phyloP scores from a whole-genome alignment of 306 rosid species.

The Canavalia gladiata region DNA sequence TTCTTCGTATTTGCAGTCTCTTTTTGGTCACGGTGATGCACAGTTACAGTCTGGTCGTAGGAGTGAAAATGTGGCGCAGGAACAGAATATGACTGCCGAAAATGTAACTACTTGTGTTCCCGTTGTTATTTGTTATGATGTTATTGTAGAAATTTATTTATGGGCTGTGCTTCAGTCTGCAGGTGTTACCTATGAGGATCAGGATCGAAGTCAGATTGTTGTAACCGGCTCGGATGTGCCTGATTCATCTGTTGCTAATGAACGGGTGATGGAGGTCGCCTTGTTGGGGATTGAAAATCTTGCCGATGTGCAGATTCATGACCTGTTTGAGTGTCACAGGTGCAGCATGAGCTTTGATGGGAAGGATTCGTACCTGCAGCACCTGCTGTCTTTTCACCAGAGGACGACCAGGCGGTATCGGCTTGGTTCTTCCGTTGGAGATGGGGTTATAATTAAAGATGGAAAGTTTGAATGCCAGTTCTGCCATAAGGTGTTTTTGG shows the following conservation, averaged over 20 bases:
- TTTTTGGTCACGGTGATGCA: conserved; percentile 47
- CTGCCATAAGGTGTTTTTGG: conserved; percentile 86
- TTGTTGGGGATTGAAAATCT: conserved; percentile 73
- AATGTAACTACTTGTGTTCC: conserved; percentile 57
- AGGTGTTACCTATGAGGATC: conserved; percentile 55
- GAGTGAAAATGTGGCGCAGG: conserved; percentile 56
- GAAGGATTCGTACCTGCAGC: conserved; percentile 87
- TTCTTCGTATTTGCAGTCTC: conserved; percentile 69
- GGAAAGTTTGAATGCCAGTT: conserved; percentile 96
- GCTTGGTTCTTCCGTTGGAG: conserved; percentile 91
- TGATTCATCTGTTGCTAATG: conserved; percentile 49
- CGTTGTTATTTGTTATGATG: conserved; percentile 2
- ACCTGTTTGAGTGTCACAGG: conserved; percentile 87
- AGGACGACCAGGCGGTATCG: conserved; percentile 86
- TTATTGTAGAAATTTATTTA: conserved; percentile 50
- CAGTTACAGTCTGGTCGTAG: conserved; percentile 45
- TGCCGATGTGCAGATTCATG: conserved; percentile 82
- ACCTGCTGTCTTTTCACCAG: conserved; percentile 78
- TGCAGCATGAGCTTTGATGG: conserved; percentile 77
- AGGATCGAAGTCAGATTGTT: conserved; percentile 53
- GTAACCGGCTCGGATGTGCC: conserved; percentile 50
- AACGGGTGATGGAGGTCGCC: conserved; percentile 58
- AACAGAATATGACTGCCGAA: conserved; percentile 46
- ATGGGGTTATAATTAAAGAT: conserved; percentile 89
- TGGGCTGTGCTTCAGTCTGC: conserved; percentile 62